These are phyloP conservation scores for Alectoria sarmentosa DNA, from an alignment of 495 filamentous ascomycete species.

Conservation along the genomic window DNA sequence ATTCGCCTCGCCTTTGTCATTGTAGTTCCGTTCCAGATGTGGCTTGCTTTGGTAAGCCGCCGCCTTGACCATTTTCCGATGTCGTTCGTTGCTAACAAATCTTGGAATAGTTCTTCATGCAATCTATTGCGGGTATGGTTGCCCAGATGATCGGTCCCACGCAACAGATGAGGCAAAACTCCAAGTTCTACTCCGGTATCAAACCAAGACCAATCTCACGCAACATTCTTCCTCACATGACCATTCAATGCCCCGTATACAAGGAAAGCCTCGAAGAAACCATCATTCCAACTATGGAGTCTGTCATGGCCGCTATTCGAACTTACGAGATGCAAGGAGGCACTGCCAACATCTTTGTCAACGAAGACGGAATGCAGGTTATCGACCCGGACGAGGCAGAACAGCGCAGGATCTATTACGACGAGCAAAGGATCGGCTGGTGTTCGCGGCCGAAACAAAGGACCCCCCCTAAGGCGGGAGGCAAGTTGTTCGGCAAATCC, in stretches of 20 bases:
- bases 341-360: constrained; percentile 44
- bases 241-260: constrained; percentile 34
- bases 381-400: constrained; percentile 47
- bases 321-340: constrained; percentile 48
- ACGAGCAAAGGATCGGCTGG: constrained; percentile 57
- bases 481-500: constrained; percentile 4
- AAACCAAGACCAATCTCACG: constrained; percentile 41
- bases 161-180: constrained; percentile 47
- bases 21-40: constrained; percentile 45
- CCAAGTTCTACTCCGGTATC: constrained; percentile 53
- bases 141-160: constrained; percentile 55
- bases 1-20: constrained; percentile 42
- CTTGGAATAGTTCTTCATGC: constrained; percentile 51
- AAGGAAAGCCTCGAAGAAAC: constrained; percentile 30
- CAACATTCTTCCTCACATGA: constrained; percentile 54
- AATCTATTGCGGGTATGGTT: constrained; percentile 48
- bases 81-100: background rate
- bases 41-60: constrained; percentile 47
- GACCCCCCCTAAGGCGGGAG: constrained; percentile 10
- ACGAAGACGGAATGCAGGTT: constrained; percentile 43
- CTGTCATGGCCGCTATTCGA: constrained; percentile 43
- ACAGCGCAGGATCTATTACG: constrained; percentile 55
- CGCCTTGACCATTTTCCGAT: background rate
- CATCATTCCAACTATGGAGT: constrained; percentile 27
- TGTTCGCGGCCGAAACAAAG: constrained; percentile 54